A percentile compares a stretch with the other conserved stretches of the same genome.
phyloP scores from a whole-genome alignment of 768 basidiomycete species.

The Amanita subjunquillea region DNA sequence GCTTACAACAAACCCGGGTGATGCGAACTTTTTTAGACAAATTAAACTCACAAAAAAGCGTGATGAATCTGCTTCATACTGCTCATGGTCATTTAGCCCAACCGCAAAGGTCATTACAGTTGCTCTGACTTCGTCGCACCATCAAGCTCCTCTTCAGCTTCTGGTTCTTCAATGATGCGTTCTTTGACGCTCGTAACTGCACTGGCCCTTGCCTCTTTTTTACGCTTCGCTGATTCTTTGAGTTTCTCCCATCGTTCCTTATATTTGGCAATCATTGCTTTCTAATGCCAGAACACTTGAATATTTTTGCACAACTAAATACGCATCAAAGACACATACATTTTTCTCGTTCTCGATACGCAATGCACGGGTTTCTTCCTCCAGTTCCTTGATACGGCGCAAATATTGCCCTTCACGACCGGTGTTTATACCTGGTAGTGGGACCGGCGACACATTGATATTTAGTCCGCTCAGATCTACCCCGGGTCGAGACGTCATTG shows the following conservation, averaged over 20 bases:
- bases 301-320: neutral
- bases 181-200: slow-evolving; percentile 41
- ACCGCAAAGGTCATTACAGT: neutral
- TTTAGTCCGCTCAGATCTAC: slow-evolving; percentile 50
- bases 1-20: neutral
- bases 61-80: neutral
- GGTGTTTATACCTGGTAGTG: slow-evolving; percentile 39
- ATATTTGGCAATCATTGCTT: slow-evolving; percentile 74
- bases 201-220: slow-evolving; percentile 65
- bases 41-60: neutral
- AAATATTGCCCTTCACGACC: slow-evolving; percentile 45
- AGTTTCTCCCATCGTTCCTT: slow-evolving; percentile 85
- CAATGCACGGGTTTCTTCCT: slow-evolving; percentile 60
- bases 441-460: slow-evolving; percentile 42
- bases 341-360: slow-evolving; percentile 76
- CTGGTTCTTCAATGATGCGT: slow-evolving; percentile 68
- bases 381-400: slow-evolving; percentile 67
- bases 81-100: neutral
- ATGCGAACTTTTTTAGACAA: neutral
- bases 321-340: slow-evolving; percentile 28
- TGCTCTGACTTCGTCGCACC: slow-evolving; percentile 9
- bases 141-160: slow-evolving; percentile 39
- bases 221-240: slow-evolving; percentile 80
- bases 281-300: slow-evolving; percentile 32
- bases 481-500: slow-evolving; percentile 38